phyloP scores from a whole-genome alignment of 257 asterid species.

The Misopates orontium region DNA sequence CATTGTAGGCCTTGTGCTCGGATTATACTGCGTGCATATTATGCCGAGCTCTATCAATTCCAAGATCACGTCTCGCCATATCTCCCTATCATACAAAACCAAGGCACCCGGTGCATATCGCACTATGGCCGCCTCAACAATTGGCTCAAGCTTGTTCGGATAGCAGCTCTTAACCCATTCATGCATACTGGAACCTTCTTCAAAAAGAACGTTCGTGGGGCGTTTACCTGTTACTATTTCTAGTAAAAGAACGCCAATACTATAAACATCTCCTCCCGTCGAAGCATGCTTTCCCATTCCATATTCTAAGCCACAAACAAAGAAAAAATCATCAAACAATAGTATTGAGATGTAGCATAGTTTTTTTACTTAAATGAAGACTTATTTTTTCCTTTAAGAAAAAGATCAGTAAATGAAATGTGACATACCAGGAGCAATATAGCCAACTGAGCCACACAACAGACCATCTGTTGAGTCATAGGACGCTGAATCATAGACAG shows the following conservation, averaged over 20 bases:
- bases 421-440: slow-evolving; percentile 78
- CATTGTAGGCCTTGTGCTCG: slow-evolving; percentile 73
- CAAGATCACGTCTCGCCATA: slow-evolving; percentile 46
- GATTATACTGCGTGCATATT: slow-evolving; percentile 67
- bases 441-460: slow-evolving; percentile 80
- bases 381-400: background rate
- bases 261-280: slow-evolving; percentile 74
- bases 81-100: slow-evolving; percentile 24
- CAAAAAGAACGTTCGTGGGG: slow-evolving; percentile 61
- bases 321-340: background rate
- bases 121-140: slow-evolving; percentile 47
- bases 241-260: slow-evolving; percentile 63
- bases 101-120: slow-evolving; percentile 33
- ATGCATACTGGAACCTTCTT: slow-evolving; percentile 68
- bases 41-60: slow-evolving; percentile 71
- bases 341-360: background rate
- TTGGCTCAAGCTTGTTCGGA: slow-evolving; percentile 55
- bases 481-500: slow-evolving; percentile 45
- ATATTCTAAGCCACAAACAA: slow-evolving; percentile 44
- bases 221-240: slow-evolving; percentile 75
- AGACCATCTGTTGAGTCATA: slow-evolving; percentile 66
- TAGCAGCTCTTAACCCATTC: slow-evolving; percentile 74
- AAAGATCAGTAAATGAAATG: background rate
- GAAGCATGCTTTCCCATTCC: slow-evolving; percentile 90
- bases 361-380: background rate